Evolutionary conservation across 495 filamentous ascomycete genomes (phyloP).

Genomic region (Durotheca rogersii): DNA sequence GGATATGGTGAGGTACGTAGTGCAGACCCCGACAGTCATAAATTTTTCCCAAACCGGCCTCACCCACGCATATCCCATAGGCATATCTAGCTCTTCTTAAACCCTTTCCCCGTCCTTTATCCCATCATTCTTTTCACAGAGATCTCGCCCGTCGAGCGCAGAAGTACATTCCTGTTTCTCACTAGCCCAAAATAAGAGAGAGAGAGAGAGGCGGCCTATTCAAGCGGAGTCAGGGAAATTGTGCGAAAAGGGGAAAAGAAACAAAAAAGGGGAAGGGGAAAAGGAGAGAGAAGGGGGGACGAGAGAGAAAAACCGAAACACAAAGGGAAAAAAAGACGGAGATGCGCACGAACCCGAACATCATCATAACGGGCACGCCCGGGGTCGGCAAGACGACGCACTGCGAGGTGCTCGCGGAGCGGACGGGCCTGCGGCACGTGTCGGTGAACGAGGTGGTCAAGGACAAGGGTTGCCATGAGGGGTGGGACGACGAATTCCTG

Average conservation of each 20-base stretch:
- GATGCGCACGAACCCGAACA: constrained; percentile 72
- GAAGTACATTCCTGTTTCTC: too few species aligned
- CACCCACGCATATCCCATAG: too few species aligned
- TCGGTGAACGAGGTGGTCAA: constrained; percentile 91
- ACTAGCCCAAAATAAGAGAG: too few species aligned
- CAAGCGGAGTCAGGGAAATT: too few species aligned
- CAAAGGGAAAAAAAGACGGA: constrained; percentile 40
- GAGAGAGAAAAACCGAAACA: constrained; percentile 4
- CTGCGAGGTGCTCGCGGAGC: constrained; percentile 71
- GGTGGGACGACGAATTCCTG: constrained; percentile 78
- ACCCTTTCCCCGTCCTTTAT: background rate
- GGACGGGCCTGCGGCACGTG: constrained; percentile 67
- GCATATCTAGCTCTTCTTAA: too few species aligned
- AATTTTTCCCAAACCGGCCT: too few species aligned
- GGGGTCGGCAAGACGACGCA: constrained; percentile 94
- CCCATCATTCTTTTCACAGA: background rate
- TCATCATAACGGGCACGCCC: constrained; percentile 93
- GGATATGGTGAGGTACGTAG: too few species aligned
- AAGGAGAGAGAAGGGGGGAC: constrained; percentile 1
- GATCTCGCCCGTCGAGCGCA: too few species aligned
- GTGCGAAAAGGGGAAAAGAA: background rate
- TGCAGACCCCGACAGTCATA: too few species aligned
- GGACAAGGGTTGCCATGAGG: constrained; percentile 76
- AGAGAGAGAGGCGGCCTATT: too few species aligned
- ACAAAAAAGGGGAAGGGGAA: background rate